Conservation (phyloP, 2,329 filamentous ascomycete genomes). For the Calonectria crousiana region DNA sequence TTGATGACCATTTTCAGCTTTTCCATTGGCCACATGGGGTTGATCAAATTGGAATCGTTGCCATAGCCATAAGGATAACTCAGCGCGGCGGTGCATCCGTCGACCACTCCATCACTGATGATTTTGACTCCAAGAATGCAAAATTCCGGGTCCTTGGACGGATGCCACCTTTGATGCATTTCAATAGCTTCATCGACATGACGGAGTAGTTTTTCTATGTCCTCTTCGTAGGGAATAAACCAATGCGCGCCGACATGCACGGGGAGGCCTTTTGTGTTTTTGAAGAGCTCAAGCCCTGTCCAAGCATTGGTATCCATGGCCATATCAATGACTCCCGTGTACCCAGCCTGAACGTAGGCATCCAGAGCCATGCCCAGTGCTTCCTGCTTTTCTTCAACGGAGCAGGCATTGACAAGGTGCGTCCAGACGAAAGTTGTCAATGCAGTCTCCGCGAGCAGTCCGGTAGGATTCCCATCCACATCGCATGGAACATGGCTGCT, state of each 20-base stretch:
- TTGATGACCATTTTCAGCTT: conserved; percentile 54
- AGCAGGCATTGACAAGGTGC: conserved; percentile 54
- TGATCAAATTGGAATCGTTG: conserved; percentile 58
- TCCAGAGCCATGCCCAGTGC: conserved; percentile 58
- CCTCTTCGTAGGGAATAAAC: conserved; percentile 55
- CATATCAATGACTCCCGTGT: conserved; percentile 65
- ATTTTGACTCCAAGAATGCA: conserved; percentile 72
- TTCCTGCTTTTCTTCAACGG: conserved; percentile 55
- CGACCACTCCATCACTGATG: conserved; percentile 74
- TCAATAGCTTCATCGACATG: conserved; percentile 59
- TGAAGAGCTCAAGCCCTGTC: conserved; percentile 54
- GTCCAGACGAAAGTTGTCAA: conserved; percentile 62
- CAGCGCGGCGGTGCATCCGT: conserved; percentile 73
- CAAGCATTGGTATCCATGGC: conserved; percentile 64
- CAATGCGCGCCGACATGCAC: conserved; percentile 60
- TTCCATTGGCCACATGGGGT: conserved; percentile 62
- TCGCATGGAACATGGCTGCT: conserved; percentile 61
- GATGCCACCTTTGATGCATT: conserved; percentile 48
- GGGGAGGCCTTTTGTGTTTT: conserved; percentile 47
- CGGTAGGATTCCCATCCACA: conserved; percentile 55
- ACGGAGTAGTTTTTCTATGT: conserved; percentile 51
- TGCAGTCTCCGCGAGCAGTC: conserved; percentile 59
- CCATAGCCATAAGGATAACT: conserved; percentile 71
- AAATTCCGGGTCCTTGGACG: conserved; percentile 42
- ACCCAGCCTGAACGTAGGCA: conserved; percentile 59